Conservation (phyloP, 2,329 filamentous ascomycete genomes). For the Fusarium sp. region DNA sequence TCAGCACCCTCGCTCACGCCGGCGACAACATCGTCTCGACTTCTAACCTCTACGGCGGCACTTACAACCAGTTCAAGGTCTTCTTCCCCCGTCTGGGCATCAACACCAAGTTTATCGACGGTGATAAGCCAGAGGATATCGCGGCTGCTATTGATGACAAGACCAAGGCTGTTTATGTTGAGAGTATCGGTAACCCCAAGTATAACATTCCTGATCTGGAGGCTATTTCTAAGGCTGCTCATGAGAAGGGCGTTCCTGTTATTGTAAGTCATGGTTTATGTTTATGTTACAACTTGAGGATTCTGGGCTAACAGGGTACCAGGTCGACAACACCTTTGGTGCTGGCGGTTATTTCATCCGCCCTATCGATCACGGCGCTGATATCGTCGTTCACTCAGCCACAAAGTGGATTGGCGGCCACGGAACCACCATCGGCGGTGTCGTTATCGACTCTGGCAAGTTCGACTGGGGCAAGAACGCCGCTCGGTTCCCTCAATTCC, state of each 20-base stretch:
- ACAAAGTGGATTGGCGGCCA: slow-evolving; percentile 99
- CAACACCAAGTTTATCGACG: slow-evolving; percentile 85
- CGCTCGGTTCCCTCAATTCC: slow-evolving; percentile 90
- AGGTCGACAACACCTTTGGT: slow-evolving; percentile 95
- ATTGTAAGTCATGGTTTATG: slow-evolving; percentile 58
- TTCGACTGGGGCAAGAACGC: slow-evolving; percentile 93
- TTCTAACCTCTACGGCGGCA: slow-evolving; percentile 91
- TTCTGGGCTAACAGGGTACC: background rate
- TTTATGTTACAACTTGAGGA: background rate
- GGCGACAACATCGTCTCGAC: slow-evolving; percentile 96
- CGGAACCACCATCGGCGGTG: slow-evolving; percentile 88
- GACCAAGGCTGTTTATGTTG: slow-evolving; percentile 92
- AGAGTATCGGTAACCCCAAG: slow-evolving; percentile 92
- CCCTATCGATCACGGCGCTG: slow-evolving; percentile 89
- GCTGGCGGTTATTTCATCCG: slow-evolving; percentile 89
- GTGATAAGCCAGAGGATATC: slow-evolving; percentile 83
- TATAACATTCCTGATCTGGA: slow-evolving; percentile 95
- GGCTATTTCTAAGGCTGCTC: slow-evolving; percentile 84
- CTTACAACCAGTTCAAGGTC: slow-evolving; percentile 98
- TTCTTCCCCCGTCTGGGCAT: slow-evolving; percentile 88
- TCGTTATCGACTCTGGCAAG: slow-evolving; percentile 88
- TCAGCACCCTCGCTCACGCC: slow-evolving; percentile 82
- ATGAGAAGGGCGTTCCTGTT: slow-evolving; percentile 72
- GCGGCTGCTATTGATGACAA: slow-evolving; percentile 87
- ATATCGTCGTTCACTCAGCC: slow-evolving; percentile 93